Evolutionary conservation across 306 rosid genomes (phyloP).

Genomic region (Psophocarpus tetragonolobus): DNA sequence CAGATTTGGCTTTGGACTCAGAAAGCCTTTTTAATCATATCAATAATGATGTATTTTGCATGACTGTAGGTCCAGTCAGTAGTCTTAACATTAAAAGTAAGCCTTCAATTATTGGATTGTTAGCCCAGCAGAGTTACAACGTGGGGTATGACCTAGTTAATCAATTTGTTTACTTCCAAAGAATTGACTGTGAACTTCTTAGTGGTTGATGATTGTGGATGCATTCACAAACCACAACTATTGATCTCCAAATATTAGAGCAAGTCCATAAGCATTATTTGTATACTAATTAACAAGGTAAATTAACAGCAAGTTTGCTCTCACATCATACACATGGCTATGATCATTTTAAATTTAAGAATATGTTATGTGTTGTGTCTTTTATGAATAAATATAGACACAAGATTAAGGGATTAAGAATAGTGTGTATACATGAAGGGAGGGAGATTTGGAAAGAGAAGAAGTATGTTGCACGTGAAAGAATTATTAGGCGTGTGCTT

Average conservation of each 20-base stretch:
- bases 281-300: background rate
- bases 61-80: constrained; percentile 20
- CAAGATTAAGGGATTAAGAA: background rate
- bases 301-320: background rate
- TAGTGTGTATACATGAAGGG: too few species aligned
- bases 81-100: background rate
- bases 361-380: too few species aligned
- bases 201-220: constrained; percentile 16
- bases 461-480: too few species aligned
- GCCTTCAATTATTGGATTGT: constrained; percentile 36
- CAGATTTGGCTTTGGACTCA: constrained; percentile 38
- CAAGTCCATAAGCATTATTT: background rate
- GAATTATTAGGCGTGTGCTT: too few species aligned
- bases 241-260: background rate
- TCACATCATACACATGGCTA: background rate
- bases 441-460: too few species aligned
- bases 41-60: constrained; percentile 6
- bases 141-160: constrained; percentile 43
- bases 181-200: constrained; percentile 49
- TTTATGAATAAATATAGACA: too few species aligned
- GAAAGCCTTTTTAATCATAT: constrained; percentile 35
- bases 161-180: constrained; percentile 34
- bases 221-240: background rate
- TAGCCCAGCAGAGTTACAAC: constrained; percentile 50
- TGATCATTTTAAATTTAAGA: too few species aligned